Base-by-base conservation (phyloP, 352 stramenopile species). In the Phytophthora foliorum region DNA sequence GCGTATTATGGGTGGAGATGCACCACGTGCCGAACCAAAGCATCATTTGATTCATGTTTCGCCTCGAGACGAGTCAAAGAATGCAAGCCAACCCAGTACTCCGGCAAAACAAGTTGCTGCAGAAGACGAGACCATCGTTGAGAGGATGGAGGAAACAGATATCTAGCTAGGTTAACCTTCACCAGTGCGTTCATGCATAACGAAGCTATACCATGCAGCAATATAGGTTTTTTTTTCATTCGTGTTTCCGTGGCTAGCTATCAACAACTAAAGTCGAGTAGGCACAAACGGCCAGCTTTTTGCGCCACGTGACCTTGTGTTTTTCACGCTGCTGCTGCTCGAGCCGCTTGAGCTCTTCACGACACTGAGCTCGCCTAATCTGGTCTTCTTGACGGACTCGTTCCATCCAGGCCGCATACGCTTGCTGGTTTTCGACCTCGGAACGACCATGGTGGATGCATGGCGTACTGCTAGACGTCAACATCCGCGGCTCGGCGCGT, bases 241-340 rank as follows among this genome's bases (percentile, higher is more conserved):
- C 2, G 19, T 19, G 34, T 3, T 8, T 29, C 3, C 22, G 10
- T 27, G 41, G 19, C 10, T 72, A 64, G 50, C 19, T 55, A 16
- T 57, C 16, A 4, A 46, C 5, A 27, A 25, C 57, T 48, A 57
- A 51, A 7, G 79, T 89, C 6, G 84, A 92, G 53, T 93, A 91
- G 3, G 86, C 86, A 38, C 84, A 93, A 10, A 93, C 86, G 4
- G 87, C 59, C 6, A 80, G 54, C 27, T 93, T 93, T 57, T 90
- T 90, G 19, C 80, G 71, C 86, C 86, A 93, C 13, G 64, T 83
- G 19, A 61, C 52, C n/a, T 69, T 65, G 32, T 90, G 83, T 3
- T 73, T 69, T 14, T 82, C 55, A 6, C 67, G 61, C n/a, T 77
- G 46, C 4, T 84, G 67, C 29, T 81, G 63, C 10, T 76, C 55